Evolutionary conservation across 2,329 filamentous ascomycete species (phyloP), one percentile per base, ranked within the genome.

Genomic region (Microthyrium microscopicum): DNA sequence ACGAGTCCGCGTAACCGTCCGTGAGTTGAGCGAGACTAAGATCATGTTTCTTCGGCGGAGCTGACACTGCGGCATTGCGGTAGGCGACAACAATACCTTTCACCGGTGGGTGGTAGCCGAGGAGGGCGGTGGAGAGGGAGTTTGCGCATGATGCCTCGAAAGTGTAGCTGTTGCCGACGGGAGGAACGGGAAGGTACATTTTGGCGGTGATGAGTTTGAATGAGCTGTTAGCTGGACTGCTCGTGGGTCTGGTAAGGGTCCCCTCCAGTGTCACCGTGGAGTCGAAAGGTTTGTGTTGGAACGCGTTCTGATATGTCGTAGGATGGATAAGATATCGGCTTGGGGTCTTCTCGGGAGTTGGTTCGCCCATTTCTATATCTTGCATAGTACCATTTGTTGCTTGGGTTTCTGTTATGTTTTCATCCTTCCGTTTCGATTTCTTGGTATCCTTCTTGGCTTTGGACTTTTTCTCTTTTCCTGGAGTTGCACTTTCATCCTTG

Each of bases 1-100:
- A 94, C 16, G 76, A 77, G 17, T 83, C 81, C 5, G 79, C 82
- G 49, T 85, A 91, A 55, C 95, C 89, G 55, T 81, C 74, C 26
- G 80, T 64, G 50, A 37, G 64, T 21, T 44, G 50, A 9, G 60
- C 51, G 16, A 66, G 57, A n/a, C n/a, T n/a, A n/a, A n/a, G n/a
- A n/a, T n/a, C n/a, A n/a, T n/a, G 9, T 12, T 9, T 9, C 22
- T 9, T 26, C 22, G 22, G 12, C 22, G 22, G 9, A 12, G 22
- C 9, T n/a, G n/a, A n/a, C 4, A 24, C 18, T 24, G 8, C 19
- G 3, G 78, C 68, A 42, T 84, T 77, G 42, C 60, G 63, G 60
- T 82, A 87, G 31, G 69, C 70, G 24, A 89, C 66, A 1, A 89
- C 58, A n/a, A 89, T 74, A 34, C 79, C 81, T 25, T 67, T 64